phyloP scores from a whole-genome alignment of 768 basidiomycete genomes.

The Naganishia vishniacii region DNA sequence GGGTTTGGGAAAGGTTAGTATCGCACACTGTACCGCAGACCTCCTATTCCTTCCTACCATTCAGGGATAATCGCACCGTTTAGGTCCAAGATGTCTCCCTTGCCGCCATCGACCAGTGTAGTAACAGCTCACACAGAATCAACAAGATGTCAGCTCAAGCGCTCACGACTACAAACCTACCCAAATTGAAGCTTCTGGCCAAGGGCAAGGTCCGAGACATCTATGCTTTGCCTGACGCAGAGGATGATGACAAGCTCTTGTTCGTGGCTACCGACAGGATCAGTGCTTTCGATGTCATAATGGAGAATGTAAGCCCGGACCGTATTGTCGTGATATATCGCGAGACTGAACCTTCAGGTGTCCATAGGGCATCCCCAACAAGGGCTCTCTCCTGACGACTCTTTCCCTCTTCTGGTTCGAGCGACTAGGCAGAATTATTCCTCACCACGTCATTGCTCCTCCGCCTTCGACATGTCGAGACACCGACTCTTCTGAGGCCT shows the following conservation, averaged over 20 bases:
- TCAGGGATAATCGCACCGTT: too few relatives aligned
- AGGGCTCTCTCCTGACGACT: constrained; percentile 80
- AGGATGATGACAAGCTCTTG: constrained; percentile 60
- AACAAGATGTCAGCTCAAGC: constrained; percentile 7
- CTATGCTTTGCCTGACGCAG: constrained; percentile 63
- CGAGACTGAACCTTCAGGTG: neutral
- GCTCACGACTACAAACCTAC: constrained; percentile 42
- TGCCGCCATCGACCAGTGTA: too few relatives aligned
- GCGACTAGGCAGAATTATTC: constrained; percentile 69
- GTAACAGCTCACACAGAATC: too few relatives aligned
- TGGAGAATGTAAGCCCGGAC: constrained; percentile 68
- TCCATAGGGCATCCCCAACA: constrained; percentile 81
- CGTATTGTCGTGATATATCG: neutral
- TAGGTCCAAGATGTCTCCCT: too few relatives aligned
- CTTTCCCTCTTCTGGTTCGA: constrained; percentile 95
- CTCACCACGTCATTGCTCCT: constrained; percentile 66
- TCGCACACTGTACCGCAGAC: neutral
- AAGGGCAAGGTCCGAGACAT: constrained; percentile 96
- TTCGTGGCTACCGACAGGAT: constrained; percentile 95
- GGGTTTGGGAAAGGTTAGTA: neutral
- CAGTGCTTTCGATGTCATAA: constrained; percentile 91
- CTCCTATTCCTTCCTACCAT: neutral
- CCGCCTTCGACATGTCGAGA: constrained; percentile 15
- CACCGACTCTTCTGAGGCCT: constrained; percentile 24
- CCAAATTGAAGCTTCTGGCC: constrained; percentile 63